Conservation (phyloP, 2,329 filamentous ascomycete genomes). For the Chalaropsis thielavioides region DNA sequence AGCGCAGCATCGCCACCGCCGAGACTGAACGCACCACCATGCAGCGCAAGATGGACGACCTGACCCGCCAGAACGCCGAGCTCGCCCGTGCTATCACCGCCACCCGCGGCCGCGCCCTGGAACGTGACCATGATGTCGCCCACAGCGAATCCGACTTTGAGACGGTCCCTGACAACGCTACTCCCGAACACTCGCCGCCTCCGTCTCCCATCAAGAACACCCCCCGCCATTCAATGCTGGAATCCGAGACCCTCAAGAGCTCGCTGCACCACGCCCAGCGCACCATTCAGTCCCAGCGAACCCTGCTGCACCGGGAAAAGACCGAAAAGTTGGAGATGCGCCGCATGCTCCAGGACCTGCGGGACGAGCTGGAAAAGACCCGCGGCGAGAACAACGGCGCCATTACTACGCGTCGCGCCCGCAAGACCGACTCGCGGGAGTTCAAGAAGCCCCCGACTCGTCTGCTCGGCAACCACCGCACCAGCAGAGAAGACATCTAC, state of each 20-base stretch:
- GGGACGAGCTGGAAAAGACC: conserved; percentile 72
- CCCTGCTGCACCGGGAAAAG: conserved; percentile 93
- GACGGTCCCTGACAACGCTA: conserved; percentile 52
- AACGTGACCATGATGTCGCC: conserved; percentile 46
- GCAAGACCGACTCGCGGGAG: conserved; percentile 48
- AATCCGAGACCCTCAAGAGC: conserved; percentile 88
- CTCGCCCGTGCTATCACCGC: conserved; percentile 70
- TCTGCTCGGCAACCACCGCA: conserved; percentile 62
- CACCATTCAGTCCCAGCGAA: conserved; percentile 91
- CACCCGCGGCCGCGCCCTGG: conserved; percentile 51
- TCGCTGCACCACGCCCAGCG: conserved; percentile 88
- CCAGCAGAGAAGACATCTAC: conserved; percentile 62
- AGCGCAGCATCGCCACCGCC: conserved; percentile 61
- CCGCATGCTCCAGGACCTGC: conserved; percentile 85
- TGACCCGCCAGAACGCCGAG: conserved; percentile 80
- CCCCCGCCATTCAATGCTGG: conserved; percentile 78
- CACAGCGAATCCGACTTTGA: conserved; percentile 49
- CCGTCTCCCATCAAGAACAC: conserved; percentile 76
- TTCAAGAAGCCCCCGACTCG: conserved; percentile 62
- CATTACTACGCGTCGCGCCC: conserved; percentile 39
- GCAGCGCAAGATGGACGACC: conserved; percentile 74
- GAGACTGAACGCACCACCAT: conserved; percentile 67
- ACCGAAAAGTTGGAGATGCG: conserved; percentile 94
- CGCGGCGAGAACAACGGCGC: conserved; percentile 37
- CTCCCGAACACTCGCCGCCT: conserved; percentile 81